These are phyloP conservation scores for Cordyceps pruinosa DNA, from an alignment of 2,329 filamentous ascomycete species.

Conservation along the genomic window DNA sequence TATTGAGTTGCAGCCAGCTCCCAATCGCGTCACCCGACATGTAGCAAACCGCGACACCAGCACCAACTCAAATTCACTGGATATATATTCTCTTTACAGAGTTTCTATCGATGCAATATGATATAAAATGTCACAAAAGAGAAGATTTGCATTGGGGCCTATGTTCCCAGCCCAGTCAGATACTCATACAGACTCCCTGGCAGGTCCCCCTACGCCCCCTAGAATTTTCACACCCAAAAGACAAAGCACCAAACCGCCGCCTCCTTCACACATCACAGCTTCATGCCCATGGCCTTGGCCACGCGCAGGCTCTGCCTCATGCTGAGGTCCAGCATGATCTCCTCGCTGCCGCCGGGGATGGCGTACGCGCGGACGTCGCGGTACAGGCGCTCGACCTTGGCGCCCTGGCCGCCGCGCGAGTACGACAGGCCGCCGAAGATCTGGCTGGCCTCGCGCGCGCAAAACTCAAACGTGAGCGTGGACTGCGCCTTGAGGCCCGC, in stretches of 20 bases:
- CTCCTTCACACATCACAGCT: constrained; percentile 54
- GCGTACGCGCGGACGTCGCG: constrained; percentile 93
- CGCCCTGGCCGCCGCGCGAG: constrained; percentile 87
- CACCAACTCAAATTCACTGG: background rate
- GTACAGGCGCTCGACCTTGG: constrained; percentile 90
- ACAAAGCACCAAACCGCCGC: background rate
- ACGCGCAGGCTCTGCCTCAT: constrained; percentile 87
- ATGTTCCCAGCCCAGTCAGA: background rate
- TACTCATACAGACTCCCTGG: constrained; percentile 3
- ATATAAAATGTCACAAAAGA: background rate
- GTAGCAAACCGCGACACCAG: background rate
- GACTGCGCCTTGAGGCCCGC: constrained; percentile 89
- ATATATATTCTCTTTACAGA: background rate
- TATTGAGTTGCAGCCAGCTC: background rate
- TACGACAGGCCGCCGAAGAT: constrained; percentile 96
- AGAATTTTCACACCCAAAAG: background rate
- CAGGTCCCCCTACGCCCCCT: constrained; percentile 2
- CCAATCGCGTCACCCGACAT: background rate
- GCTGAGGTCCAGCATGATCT: constrained; percentile 97
- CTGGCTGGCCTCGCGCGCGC: constrained; percentile 90
- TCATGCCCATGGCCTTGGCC: constrained; percentile 90
- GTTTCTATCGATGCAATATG: constrained; percentile 3
- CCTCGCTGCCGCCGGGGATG: constrained; percentile 90
- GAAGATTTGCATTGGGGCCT: background rate
- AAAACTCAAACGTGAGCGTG: constrained; percentile 95